Evolutionary conservation across 768 basidiomycete species (phyloP).

Genomic region (Hygrophorus pudorinus): DNA sequence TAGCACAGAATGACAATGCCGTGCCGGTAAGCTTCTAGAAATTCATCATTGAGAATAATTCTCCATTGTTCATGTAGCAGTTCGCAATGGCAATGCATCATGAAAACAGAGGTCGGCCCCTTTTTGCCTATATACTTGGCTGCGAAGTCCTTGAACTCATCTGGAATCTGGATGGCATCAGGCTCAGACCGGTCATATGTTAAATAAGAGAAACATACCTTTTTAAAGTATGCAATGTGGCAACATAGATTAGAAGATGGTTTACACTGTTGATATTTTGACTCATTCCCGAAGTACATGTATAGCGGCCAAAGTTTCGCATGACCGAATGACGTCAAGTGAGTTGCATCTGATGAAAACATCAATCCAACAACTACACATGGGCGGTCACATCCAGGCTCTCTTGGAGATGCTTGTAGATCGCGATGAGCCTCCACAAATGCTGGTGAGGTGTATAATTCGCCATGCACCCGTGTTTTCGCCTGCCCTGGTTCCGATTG

Average conservation of each 20-base stretch:
- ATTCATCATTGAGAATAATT: constrained; percentile 16
- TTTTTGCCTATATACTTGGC: background rate
- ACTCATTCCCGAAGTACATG: constrained; percentile 9
- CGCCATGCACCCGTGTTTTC: background rate
- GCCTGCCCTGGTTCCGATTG: constrained; percentile 6
- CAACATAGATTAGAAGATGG: constrained; percentile 14
- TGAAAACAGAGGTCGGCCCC: background rate
- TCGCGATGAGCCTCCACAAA: constrained; percentile 3
- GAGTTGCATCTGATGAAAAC: constrained; percentile 10
- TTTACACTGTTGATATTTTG: constrained; percentile 8
- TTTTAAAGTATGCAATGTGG: constrained; percentile 7
- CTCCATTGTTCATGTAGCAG: constrained; percentile 18
- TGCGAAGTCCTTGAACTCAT: constrained; percentile 4
- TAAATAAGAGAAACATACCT: constrained; percentile 1
- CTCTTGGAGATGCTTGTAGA: constrained; percentile 2
- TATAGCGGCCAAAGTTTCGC: constrained; percentile 11
- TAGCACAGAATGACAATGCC: constrained; percentile 21
- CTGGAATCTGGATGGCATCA: constrained; percentile 5
- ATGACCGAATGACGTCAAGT: constrained; percentile 10
- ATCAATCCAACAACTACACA: background rate
- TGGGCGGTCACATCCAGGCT: background rate
- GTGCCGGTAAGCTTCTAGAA: constrained; percentile 16
- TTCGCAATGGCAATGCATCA: constrained; percentile 9
- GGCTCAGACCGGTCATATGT: background rate
- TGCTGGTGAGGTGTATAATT: background rate